These are phyloP conservation scores for Cladosporium sp. DNA, from an alignment of 2,329 filamentous ascomycete genomes.

Conservation along the genomic window DNA sequence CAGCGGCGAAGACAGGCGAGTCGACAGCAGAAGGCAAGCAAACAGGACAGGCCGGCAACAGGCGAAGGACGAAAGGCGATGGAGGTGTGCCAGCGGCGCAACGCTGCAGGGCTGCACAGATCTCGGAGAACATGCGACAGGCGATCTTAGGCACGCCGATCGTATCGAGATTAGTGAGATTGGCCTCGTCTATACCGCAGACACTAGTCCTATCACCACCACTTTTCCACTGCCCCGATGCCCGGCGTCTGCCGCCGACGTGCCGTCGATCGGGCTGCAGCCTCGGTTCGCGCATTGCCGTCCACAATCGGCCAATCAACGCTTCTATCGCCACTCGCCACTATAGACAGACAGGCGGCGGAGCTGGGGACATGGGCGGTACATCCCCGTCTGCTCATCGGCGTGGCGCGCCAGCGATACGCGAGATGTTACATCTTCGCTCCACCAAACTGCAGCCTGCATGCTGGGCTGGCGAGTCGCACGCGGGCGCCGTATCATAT, in stretches of 20 bases:
- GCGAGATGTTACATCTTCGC: background rate
- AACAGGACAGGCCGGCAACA: background rate
- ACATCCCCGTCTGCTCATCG: background rate
- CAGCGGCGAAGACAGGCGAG: background rate
- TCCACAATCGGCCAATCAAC: background rate
- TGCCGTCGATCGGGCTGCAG: background rate
- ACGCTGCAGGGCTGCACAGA: background rate
- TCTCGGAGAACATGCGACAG: background rate
- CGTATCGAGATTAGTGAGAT: constrained; percentile 5
- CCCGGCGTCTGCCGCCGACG: background rate
- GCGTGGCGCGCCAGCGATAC: constrained; percentile 3
- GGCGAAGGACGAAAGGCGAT: background rate
- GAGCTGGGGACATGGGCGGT: background rate
- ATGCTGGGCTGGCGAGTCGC: background rate
- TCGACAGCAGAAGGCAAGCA: background rate
- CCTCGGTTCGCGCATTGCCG: background rate
- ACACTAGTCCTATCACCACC: background rate
- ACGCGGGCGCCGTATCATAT: background rate
- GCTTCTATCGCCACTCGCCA: background rate
- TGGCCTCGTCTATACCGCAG: background rate
- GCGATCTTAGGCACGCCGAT: constrained; percentile 2
- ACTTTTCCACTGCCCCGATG: background rate
- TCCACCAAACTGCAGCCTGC: background rate
- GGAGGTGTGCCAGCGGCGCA: background rate
- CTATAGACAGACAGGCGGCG: background rate